phyloP scores from a whole-genome alignment of 768 basidiomycete genomes.

The Kwoniella bestiolae region DNA sequence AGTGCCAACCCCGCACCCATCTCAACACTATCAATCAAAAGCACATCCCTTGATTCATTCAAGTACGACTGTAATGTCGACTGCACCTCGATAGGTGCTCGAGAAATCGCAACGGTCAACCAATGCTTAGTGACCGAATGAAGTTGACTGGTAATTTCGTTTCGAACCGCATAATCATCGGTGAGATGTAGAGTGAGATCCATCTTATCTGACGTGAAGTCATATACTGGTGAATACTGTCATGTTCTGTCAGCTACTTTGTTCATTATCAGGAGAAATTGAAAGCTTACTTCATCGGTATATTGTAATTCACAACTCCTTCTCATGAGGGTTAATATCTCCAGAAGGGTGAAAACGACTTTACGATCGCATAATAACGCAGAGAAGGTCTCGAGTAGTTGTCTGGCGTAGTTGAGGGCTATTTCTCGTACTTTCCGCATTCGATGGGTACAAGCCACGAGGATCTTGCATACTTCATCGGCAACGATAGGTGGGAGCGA shows the following conservation, averaged over 20 bases:
- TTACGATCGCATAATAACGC: slow-evolving; percentile 89
- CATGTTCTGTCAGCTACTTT: not conserved
- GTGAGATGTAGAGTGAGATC: slow-evolving; percentile 77
- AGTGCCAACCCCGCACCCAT: slow-evolving; percentile 89
- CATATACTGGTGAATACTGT: slow-evolving; percentile 85
- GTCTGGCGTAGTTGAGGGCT: slow-evolving; percentile 79
- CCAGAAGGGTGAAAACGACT: slow-evolving; percentile 85
- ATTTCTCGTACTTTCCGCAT: slow-evolving; percentile 79
- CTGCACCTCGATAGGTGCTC: slow-evolving; percentile 89
- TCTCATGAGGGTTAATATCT: slow-evolving; percentile 85
- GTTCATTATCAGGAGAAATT: not conserved
- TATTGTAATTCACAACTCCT: slow-evolving; percentile 89
- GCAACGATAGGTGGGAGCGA: slow-evolving; percentile 71
- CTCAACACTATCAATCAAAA: slow-evolving; percentile 77
- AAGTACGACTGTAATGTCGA: slow-evolving; percentile 94
- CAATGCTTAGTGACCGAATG: slow-evolving; percentile 76
- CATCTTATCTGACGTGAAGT: slow-evolving; percentile 77
- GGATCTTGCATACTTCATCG: slow-evolving; percentile 72
- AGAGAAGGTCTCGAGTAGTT: slow-evolving; percentile 86
- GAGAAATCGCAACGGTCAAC: slow-evolving; percentile 82
- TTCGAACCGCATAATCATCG: slow-evolving; percentile 82
- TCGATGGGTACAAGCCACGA: slow-evolving; percentile 80
- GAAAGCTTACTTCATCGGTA: slow-evolving; percentile 73
- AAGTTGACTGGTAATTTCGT: slow-evolving; percentile 77
- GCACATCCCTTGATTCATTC: slow-evolving; percentile 69